Evolutionary conservation across 2,329 filamentous ascomycete species (phyloP).

Genomic region (Epichloe uncinata): DNA sequence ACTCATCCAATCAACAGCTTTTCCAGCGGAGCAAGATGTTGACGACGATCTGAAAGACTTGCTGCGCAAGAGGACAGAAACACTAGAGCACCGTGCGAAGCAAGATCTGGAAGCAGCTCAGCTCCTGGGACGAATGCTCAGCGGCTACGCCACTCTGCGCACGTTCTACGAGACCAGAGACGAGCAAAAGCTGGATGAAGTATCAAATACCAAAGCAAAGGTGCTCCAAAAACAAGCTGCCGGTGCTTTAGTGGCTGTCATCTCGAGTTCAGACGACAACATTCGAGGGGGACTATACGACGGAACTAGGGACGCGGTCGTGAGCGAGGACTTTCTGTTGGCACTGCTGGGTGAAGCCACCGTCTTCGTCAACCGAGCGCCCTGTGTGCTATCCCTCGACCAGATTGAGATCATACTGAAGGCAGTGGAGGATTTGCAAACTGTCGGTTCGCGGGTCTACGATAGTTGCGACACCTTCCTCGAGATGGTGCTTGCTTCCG

Average conservation of each 20-base stretch:
- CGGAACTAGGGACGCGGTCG: constrained; percentile 62
- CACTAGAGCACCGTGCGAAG: constrained; percentile 57
- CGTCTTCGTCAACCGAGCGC: constrained; percentile 52
- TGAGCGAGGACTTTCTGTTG: constrained; percentile 78
- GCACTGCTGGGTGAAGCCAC: constrained; percentile 74
- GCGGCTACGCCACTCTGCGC: constrained; percentile 82
- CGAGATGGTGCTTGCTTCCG: constrained; percentile 58
- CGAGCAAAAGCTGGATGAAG: constrained; percentile 15
- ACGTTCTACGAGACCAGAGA: constrained; percentile 87
- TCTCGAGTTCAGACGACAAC: constrained; percentile 75
- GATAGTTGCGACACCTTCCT: constrained; percentile 67
- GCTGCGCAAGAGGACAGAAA: constrained; percentile 56
- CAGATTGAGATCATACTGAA: constrained; percentile 67
- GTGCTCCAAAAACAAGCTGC: constrained; percentile 56
- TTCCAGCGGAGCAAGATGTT: constrained; percentile 56
- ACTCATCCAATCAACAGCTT: constrained; percentile 70
- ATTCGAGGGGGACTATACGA: constrained; percentile 88
- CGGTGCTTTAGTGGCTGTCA: constrained; percentile 64
- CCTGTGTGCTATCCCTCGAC: constrained; percentile 45
- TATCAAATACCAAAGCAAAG: constrained; percentile 30
- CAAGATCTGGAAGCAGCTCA: constrained; percentile 71
- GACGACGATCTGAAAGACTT: constrained; percentile 60
- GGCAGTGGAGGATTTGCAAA: constrained; percentile 67
- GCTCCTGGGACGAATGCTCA: constrained; percentile 72
- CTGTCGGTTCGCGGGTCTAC: constrained; percentile 59